Conservation (phyloP, 2,329 filamentous ascomycete species). For the Bipolaris cookei region DNA sequence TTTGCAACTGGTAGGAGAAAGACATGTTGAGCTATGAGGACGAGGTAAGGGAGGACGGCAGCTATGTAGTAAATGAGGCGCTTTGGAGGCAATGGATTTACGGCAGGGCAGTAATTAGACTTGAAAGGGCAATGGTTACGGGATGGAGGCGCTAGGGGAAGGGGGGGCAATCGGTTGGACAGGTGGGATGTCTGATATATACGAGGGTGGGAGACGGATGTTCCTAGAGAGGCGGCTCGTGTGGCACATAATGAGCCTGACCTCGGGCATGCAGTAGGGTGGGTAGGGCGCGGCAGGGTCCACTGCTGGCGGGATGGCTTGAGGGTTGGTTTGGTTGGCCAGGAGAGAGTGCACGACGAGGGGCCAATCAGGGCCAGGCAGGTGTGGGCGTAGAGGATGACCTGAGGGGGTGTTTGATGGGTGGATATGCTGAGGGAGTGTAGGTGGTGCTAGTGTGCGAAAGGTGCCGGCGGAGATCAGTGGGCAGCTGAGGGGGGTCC, state of each 20-base stretch:
- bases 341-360: constrained; percentile 12
- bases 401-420: neutral
- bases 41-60: neutral
- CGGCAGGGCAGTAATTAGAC: neutral
- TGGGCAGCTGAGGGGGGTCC: neutral
- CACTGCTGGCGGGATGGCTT: constrained; percentile 18
- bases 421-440: neutral
- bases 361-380: constrained; percentile 19
- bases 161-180: constrained; percentile 1
- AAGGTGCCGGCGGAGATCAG: neutral
- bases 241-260: constrained; percentile 26
- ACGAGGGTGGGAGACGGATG: constrained; percentile 17
- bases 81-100: neutral
- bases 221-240: constrained; percentile 16
- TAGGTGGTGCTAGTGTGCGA: neutral
- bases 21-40: constrained; percentile 30
- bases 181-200: constrained; percentile 26
- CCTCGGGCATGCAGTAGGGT: constrained; percentile 28
- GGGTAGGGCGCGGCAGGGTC: constrained; percentile 26
- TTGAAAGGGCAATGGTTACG: neutral
- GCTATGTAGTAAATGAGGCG: neutral
- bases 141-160: neutral
- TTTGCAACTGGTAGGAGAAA: constrained; percentile 39
- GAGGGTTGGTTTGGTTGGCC: constrained; percentile 13
- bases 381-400: neutral